These are phyloP conservation scores for Phellinidium pouzarii DNA, from an alignment of 1,284 basidiomycete species.

Conservation along the genomic window DNA sequence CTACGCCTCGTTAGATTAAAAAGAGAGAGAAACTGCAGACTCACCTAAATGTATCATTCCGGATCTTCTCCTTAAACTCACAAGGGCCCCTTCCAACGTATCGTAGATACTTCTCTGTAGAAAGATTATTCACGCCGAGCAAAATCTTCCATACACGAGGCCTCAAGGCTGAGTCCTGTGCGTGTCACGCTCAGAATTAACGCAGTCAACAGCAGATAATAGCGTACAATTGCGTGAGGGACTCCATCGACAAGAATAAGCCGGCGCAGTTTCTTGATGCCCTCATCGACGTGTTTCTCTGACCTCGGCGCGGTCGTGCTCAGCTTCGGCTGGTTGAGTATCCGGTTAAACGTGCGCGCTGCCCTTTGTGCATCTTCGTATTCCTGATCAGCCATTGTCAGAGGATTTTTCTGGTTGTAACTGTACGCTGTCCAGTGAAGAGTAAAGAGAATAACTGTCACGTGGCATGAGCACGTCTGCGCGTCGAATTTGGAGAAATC, in stretches of 20 bases:
- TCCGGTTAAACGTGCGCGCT: constrained; percentile 71
- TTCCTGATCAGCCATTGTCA: constrained; percentile 5
- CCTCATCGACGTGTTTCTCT: constrained; percentile 68
- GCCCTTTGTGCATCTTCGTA: constrained; percentile 22
- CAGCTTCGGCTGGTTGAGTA: constrained; percentile 60
- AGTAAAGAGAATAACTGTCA: background rate
- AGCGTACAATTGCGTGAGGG: constrained; percentile 55
- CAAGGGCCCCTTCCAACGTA: constrained; percentile 83
- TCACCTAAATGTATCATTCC: constrained; percentile 75
- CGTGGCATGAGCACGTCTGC: background rate
- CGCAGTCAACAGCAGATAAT: background rate
- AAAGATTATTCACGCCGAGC: constrained; percentile 70
- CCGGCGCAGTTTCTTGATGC: constrained; percentile 72
- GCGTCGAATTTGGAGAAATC: background rate
- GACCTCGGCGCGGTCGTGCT: constrained; percentile 50
- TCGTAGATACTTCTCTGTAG: constrained; percentile 69
- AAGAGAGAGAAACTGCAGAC: constrained; percentile 7
- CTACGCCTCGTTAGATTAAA: constrained; percentile 38
- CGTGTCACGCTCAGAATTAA: background rate
- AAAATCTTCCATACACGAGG: constrained; percentile 91
- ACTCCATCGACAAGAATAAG: constrained; percentile 86
- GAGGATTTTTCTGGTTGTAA: background rate
- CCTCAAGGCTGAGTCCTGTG: constrained; percentile 65
- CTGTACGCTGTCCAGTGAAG: background rate
- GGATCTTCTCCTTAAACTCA: constrained; percentile 83